These are phyloP conservation scores for Dimocarpus longan DNA, from an alignment of 345 rosid genomes.

Conservation along the genomic window DNA sequence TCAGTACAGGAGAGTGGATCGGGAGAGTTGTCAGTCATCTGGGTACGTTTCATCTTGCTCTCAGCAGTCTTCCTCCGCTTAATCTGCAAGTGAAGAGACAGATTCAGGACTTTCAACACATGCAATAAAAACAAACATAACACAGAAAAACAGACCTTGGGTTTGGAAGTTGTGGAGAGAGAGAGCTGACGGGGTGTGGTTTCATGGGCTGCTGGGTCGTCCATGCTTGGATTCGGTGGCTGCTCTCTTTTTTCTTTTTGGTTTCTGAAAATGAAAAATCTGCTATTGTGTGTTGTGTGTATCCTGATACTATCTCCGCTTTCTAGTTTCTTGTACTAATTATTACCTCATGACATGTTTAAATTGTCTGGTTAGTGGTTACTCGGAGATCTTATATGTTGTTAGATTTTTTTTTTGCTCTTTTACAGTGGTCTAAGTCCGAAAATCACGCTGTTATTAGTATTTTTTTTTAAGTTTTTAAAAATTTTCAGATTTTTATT, in stretches of 20 bases:
- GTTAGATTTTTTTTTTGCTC: background rate
- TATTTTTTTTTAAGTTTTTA: background rate
- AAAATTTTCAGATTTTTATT: too few relatives aligned
- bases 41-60: slow-evolving; percentile 18
- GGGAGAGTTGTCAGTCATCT: slow-evolving; percentile 7
- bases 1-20: slow-evolving; percentile 16
- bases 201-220: slow-evolving; percentile 5
- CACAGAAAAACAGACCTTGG: slow-evolving; percentile 6
- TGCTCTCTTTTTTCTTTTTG: too few relatives aligned
- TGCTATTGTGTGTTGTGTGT: background rate
- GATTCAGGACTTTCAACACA: background rate
- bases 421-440: background rate
- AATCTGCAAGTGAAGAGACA: slow-evolving; percentile 6
- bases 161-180: background rate
- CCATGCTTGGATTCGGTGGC: background rate
- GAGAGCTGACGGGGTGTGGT: background rate
- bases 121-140: background rate
- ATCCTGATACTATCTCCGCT: background rate
- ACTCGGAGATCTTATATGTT: background rate
- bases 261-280: slow-evolving; percentile 18
- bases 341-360: background rate
- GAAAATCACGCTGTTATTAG: background rate
- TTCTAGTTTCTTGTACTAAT: slow-evolving; percentile 3
- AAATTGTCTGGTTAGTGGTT: too few relatives aligned
- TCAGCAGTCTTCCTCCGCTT: slow-evolving; percentile 18